These are phyloP conservation scores for Globisporangium mamillatum DNA, from an alignment of 352 stramenopile species.

Conservation along the genomic window DNA sequence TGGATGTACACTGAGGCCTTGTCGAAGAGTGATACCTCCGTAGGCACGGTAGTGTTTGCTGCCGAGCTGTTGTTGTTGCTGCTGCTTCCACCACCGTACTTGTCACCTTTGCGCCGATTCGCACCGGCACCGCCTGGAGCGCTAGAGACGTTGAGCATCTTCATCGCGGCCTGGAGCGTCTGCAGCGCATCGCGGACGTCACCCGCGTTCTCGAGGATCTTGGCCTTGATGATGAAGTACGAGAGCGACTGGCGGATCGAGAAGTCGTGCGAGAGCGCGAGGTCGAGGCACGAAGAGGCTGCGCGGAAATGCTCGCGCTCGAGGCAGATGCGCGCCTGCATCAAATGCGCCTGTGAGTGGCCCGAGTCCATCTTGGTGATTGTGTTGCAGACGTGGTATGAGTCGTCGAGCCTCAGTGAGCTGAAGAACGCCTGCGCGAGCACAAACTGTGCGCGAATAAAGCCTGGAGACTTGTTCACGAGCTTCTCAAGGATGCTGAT, in stretches of 20 bases:
- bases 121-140: not conserved
- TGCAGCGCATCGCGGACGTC: slow-evolving; percentile 78
- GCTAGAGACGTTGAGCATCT: slow-evolving; percentile 32
- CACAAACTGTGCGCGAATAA: slow-evolving; percentile 81
- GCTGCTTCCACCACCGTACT: not conserved
- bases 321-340: slow-evolving; percentile 80
- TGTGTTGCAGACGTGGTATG: slow-evolving; percentile 71
- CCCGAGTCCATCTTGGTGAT: slow-evolving; percentile 78
- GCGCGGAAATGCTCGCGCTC: slow-evolving; percentile 73
- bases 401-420: slow-evolving; percentile 65
- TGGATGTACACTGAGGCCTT: slow-evolving; percentile 88
- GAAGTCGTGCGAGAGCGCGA: slow-evolving; percentile 90
- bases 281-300: slow-evolving; percentile 75
- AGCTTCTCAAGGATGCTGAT: slow-evolving; percentile 84
- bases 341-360: slow-evolving; percentile 75
- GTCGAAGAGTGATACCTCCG: slow-evolving; percentile 66
- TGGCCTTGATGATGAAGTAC: slow-evolving; percentile 89
- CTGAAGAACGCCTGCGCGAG: slow-evolving; percentile 82
- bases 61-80: not conserved
- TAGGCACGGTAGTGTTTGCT: not conserved
- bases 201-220: slow-evolving; percentile 71
- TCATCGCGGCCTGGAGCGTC: slow-evolving; percentile 80
- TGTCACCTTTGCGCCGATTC: slow-evolving; percentile 18
- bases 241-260: slow-evolving; percentile 74
- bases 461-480: slow-evolving; percentile 75